Base-by-base conservation (phyloP, 2,329 filamentous ascomycete species). In the Diaporthe velutina region DNA sequence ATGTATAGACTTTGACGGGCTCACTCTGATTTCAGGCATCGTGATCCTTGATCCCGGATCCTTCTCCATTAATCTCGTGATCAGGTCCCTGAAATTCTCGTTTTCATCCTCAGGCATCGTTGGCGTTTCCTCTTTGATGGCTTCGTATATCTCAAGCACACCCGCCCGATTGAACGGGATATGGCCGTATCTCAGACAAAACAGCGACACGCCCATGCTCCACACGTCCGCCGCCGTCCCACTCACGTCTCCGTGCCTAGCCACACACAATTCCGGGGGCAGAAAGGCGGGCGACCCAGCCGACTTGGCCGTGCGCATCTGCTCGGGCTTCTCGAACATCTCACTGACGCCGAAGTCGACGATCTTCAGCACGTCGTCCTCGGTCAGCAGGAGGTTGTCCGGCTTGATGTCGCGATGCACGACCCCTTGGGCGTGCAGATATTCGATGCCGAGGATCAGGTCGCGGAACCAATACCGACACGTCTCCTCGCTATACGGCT, bases 261-360 rank as follows among this genome's bases (percentile, higher is more conserved):
- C 91, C 30, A 96, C 92, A 80, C 97, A 99, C 17, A 99, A 87
- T 83, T 99, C 97, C 0, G 97, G 97, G 0, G 97, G 94, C 74
- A 98, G 89, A 80, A 99, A 99, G 0, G 97, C 97, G 0, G 97
- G 97, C 4, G 96, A 98, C 1, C 97, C 97, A 15, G 96, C 96
- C 4, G 95, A 96, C 84, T 98, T 99, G 74, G 93, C 92, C 0
- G 95, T 98, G 82, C 92, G 92, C 97, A 98, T 98, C 60, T 95
- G 90, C 2, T 93, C 88, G 3, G 86, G 80, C 82, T 97, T 98
- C 81, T 96, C 93, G 79, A 99, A 99, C 92, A 99, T 98, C 82
- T 99, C 96, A 1, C 96, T 98, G 10, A 98, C 97, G n/a, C 97
- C 97, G 87, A 99, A 99, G 83, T 98, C 97, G 70, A 98, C 95